A percentile compares a stretch with the other conserved stretches of the same genome.
phyloP scores from a whole-genome alignment of 192 early-diverging fungal species.

The Funneliformis mosseae region DNA sequence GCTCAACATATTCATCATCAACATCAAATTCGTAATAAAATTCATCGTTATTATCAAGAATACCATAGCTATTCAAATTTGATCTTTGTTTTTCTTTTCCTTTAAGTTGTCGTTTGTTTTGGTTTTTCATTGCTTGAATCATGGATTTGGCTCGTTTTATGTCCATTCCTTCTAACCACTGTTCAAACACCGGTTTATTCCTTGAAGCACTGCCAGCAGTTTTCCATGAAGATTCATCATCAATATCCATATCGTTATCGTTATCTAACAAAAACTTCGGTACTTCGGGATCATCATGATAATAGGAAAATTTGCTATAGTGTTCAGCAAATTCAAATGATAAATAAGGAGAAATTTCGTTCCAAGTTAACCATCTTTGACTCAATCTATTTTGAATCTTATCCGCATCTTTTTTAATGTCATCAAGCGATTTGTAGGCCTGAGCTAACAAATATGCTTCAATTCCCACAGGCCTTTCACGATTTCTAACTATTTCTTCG shows the following conservation, averaged over 20 bases:
- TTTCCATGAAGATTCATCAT: constrained; percentile 14
- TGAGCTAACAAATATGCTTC: constrained; percentile 25
- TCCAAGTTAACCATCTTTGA: constrained; percentile 22
- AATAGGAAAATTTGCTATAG: constrained; percentile 12
- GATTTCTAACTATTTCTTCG: constrained; percentile 29
- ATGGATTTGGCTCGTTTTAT: background rate
- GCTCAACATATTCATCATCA: background rate
- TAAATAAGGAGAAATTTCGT: constrained; percentile 26
- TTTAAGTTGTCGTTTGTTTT: background rate
- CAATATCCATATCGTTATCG: background rate
- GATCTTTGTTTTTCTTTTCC: background rate
- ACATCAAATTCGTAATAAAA: background rate
- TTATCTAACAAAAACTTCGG: background rate
- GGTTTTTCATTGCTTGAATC: background rate
- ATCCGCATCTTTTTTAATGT: constrained; percentile 14
- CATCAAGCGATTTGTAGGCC: background rate
- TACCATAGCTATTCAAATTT: background rate
- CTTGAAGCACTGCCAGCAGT: background rate
- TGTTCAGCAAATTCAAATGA: background rate
- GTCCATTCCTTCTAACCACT: constrained; percentile 26
- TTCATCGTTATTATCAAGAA: constrained; percentile 4
- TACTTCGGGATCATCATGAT: background rate
- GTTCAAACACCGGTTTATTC: constrained; percentile 11
- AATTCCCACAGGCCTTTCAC: constrained; percentile 15
- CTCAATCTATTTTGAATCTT: constrained; percentile 30